Evolutionary conservation across 208 protist species (phyloP).

Genomic region (Naegleria gruberi): DNA sequence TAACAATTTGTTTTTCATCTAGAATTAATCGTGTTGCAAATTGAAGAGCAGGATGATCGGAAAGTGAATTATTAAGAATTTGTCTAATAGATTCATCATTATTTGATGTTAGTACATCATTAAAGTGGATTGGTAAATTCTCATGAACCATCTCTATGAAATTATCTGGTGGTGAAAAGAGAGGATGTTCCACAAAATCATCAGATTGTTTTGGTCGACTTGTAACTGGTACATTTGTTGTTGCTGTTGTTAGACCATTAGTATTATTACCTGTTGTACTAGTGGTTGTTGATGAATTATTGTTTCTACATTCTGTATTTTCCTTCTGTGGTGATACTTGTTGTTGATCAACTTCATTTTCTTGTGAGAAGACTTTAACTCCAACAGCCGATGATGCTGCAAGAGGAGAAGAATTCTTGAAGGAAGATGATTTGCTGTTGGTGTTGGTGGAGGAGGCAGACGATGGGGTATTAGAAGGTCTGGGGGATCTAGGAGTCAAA

Average conservation of each 20-base stretch:
- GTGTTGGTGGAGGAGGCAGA: too few relatives aligned
- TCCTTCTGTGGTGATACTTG: neutral
- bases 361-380: neutral
- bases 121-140: neutral
- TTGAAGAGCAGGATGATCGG: neutral
- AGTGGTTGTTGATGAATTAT: neutral
- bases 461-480: too few relatives aligned
- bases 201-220: neutral
- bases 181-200: neutral
- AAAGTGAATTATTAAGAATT: neutral
- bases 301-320: neutral
- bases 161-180: neutral
- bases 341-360: neutral
- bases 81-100: neutral
- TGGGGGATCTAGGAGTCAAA: neutral
- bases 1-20: neutral
- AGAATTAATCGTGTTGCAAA: neutral
- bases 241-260: neutral
- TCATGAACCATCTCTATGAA: neutral
- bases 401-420: too few relatives aligned
- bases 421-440: too few relatives aligned
- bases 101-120: neutral
- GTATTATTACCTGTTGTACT: neutral
- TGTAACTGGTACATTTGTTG: neutral
- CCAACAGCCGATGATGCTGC: too few relatives aligned